A percentile compares a stretch with the other conserved stretches of the same genome.
Evolutionary conservation across 352 stramenopile genomes (phyloP).

Genomic region (Globisporangium paddicum): DNA sequence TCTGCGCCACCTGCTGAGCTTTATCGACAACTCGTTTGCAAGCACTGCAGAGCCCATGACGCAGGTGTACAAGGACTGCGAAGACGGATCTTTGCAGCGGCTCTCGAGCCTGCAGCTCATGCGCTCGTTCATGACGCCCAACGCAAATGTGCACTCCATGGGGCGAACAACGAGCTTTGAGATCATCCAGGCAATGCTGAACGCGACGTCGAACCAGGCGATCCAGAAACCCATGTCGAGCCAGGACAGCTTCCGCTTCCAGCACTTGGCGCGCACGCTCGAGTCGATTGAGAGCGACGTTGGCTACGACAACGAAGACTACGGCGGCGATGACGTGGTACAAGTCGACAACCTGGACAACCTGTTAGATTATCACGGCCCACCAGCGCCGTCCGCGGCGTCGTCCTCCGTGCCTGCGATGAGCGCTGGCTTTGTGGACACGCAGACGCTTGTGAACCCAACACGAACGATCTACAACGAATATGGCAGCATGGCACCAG

Average conservation of each 20-base stretch:
- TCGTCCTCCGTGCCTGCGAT: slow-evolving; percentile 8
- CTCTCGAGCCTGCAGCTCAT: slow-evolving; percentile 81
- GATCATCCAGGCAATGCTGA: slow-evolving; percentile 86
- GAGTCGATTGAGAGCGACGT: slow-evolving; percentile 83
- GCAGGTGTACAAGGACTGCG: slow-evolving; percentile 77
- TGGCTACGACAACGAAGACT: slow-evolving; percentile 80
- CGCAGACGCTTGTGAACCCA: slow-evolving; percentile 59
- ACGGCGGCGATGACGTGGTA: slow-evolving; percentile 74
- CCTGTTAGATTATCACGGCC: slow-evolving; percentile 68
- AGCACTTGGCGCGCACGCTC: slow-evolving; percentile 70
- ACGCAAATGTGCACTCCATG: slow-evolving; percentile 30
- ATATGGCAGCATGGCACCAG: slow-evolving; percentile 16
- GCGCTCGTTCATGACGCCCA: slow-evolving; percentile 63
- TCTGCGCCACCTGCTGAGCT: slow-evolving; percentile 69
- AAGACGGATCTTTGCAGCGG: slow-evolving; percentile 61
- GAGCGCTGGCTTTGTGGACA: slow-evolving; percentile 53
- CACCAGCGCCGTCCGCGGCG: not conserved
- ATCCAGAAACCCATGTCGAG: slow-evolving; percentile 87
- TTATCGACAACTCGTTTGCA: slow-evolving; percentile 83
- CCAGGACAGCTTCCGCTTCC: slow-evolving; percentile 84
- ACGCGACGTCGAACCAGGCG: slow-evolving; percentile 75
- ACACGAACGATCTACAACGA: slow-evolving; percentile 51
- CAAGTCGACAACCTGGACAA: slow-evolving; percentile 86
- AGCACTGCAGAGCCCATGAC: slow-evolving; percentile 70
- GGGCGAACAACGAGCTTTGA: slow-evolving; percentile 83